These are phyloP conservation scores for Flaveria floridana DNA, from an alignment of 140 eudicot genomes.

Conservation along the genomic window DNA sequence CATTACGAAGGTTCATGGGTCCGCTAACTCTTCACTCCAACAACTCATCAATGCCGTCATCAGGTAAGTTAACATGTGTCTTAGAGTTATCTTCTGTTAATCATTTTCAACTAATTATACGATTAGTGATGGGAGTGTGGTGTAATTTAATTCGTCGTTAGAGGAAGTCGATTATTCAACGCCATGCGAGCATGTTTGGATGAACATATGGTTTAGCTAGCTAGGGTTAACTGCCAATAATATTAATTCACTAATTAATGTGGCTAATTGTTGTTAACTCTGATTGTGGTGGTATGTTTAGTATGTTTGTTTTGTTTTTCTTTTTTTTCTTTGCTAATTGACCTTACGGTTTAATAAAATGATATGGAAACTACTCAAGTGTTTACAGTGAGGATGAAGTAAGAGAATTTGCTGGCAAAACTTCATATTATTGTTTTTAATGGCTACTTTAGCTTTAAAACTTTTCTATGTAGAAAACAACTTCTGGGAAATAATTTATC, in stretches of 20 bases:
- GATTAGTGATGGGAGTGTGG: background rate
- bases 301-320: background rate
- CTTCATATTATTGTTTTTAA: background rate
- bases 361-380: background rate
- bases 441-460: background rate
- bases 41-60: constrained; percentile 34
- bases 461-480: background rate
- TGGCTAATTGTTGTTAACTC: background rate
- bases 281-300: background rate
- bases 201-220: background rate
- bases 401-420: background rate
- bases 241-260: background rate
- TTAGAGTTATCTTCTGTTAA: background rate
- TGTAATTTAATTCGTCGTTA: background rate
- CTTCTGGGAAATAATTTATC: background rate
- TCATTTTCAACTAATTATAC: background rate
- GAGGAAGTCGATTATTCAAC: too few relatives aligned
- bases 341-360: background rate
- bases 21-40: constrained; percentile 43
- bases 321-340: too few relatives aligned
- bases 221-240: background rate
- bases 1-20: constrained; percentile 25
- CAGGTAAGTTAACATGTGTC: constrained; percentile 28
- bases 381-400: constrained; percentile 1
- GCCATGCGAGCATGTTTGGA: background rate